phyloP scores from a whole-genome alignment of 2,329 filamentous ascomycete species.

The Dothistroma pini region DNA sequence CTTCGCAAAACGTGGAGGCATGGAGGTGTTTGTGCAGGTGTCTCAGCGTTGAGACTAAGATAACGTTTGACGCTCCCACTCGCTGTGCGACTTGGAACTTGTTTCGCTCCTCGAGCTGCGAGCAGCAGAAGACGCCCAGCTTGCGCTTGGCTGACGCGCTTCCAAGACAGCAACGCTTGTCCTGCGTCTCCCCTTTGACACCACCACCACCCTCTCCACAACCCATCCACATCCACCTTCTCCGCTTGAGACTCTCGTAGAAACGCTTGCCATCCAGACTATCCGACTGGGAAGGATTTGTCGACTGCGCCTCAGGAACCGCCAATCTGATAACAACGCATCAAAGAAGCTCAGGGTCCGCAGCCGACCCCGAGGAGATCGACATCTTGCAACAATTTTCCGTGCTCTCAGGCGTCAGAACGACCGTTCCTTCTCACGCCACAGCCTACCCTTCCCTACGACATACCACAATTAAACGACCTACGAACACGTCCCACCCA shows the following conservation, averaged over 20 bases:
- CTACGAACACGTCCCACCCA: not conserved
- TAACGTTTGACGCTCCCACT: not conserved
- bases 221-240: no score
- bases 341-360: not conserved
- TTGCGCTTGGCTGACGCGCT: not conserved
- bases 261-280: not conserved
- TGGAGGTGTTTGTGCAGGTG: not conserved
- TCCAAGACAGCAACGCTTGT: not conserved
- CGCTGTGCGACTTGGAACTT: not conserved
- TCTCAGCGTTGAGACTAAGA: not conserved
- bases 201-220: no score
- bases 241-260: not conserved
- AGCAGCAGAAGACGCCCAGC: not conserved
- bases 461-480: not conserved
- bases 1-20: not conserved
- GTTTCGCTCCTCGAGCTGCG: not conserved
- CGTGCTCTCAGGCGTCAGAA: not conserved
- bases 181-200: no score
- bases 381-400: conserved; percentile 2
- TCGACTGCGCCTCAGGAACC: not conserved
- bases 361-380: not conserved
- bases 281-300: not conserved
- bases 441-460: not conserved
- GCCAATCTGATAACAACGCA: not conserved
- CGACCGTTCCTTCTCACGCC: not conserved